Base-by-base conservation (phyloP, 2,329 filamentous ascomycete species). In the Trichothecium sympodiale region DNA sequence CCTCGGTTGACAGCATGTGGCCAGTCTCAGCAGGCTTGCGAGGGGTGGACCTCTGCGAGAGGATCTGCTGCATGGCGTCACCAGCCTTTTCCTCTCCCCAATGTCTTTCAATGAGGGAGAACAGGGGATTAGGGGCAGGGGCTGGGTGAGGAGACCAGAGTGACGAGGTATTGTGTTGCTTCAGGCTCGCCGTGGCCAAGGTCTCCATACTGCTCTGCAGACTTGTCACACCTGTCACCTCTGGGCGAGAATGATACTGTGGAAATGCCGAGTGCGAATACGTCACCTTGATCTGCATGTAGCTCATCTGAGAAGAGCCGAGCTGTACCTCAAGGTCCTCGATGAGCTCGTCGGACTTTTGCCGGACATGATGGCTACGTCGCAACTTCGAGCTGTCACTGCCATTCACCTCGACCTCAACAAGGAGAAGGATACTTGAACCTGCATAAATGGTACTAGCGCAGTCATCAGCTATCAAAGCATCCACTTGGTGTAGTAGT, bases 201-300 rank as follows among this genome's bases (percentile, higher is more conserved):
- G 74, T 79, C 43, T 71, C 62, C 16, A 78, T 49, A 12, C 49
- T 61, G 23, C 71, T 79, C 18, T 60, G 56, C 16, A 65, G 49
- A 9, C 52, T 52, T 13, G 54, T 55, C 16, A 65, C 50, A 2
- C 62, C 62, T 13, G 47, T 41, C 14, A 39, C 36, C 12, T 50
- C 47, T 3, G 39, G 25, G 4, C 45, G 39, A 8, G 38, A 48
- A 10, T 25, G 20, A 25, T 50, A 50, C 14, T 55, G 48, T 1
- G 65, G 61, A 46, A 78, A 77, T 0, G 62, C 68, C 0, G 74
- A 72, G 45, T 79, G 72, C 3, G 59, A 59, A 45, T 78, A 80
- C 6, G 56, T 65, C 7, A 79, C 44, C 15, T 58, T 57, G 13
- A 78, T 57, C 3, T 61, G 61, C 34, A 78, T 52, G 42, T 73